Evolutionary conservation across 345 rosid genomes (phyloP).

Genomic region (Boechera retrofracta): DNA sequence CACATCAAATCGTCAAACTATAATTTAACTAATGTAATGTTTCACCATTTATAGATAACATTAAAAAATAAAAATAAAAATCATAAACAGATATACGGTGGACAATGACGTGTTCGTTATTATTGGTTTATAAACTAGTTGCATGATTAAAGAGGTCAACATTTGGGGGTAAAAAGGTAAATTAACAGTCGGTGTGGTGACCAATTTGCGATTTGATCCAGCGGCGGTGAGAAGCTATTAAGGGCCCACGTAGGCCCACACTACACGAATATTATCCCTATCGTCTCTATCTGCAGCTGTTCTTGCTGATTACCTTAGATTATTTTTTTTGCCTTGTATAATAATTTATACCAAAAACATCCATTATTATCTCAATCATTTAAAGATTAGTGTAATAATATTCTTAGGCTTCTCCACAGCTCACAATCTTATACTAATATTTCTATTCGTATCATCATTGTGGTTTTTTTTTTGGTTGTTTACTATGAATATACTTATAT

Average conservation of each 20-base stretch:
- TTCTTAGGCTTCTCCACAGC: slow-evolving; percentile 44
- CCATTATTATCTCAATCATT: slow-evolving; percentile 49
- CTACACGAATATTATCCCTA: slow-evolving; percentile 50
- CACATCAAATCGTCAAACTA: slow-evolving; percentile 9
- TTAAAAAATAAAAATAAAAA: not conserved
- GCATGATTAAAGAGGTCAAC: slow-evolving; percentile 50
- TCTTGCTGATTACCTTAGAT: slow-evolving; percentile 43
- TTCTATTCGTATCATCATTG: slow-evolving; percentile 15
- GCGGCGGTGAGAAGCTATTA: slow-evolving; percentile 63
- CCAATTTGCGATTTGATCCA: slow-evolving; percentile 35
- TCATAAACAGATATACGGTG: not conserved
- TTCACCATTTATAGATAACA: slow-evolving; percentile 28
- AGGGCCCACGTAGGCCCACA: slow-evolving; percentile 41
- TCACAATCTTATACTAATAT: slow-evolving; percentile 29
- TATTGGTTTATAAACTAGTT: slow-evolving; percentile 11
- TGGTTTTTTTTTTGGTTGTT: not conserved
- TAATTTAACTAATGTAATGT: not conserved
- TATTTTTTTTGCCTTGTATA: slow-evolving; percentile 3
- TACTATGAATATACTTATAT: slow-evolving; percentile 25
- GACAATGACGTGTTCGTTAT: slow-evolving; percentile 32
- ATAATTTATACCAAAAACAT: slow-evolving; percentile 36
- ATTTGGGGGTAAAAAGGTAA: slow-evolving; percentile 49
- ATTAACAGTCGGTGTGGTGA: not conserved
- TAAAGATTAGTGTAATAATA: slow-evolving; percentile 38
- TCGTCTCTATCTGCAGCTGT: slow-evolving; percentile 72